Conservation (phyloP, 169 alveolate genomes). For the Eimeria acervulina region DNA sequence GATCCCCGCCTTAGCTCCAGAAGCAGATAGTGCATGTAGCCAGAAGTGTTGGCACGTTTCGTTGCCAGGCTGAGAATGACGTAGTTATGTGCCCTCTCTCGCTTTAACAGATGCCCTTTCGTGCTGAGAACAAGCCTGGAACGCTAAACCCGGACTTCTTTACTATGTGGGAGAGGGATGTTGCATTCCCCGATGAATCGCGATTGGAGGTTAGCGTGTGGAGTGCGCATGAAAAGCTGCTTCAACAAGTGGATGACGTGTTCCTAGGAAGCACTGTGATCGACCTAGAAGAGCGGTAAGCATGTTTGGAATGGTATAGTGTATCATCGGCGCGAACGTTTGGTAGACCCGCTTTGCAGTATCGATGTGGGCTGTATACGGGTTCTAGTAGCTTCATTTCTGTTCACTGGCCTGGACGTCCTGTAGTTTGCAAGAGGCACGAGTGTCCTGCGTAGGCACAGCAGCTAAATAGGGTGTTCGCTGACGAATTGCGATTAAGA, state of each 20-base stretch:
- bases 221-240: conserved; percentile 86
- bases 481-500: neutral
- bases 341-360: neutral
- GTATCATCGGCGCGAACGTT: neutral
- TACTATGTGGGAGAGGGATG: conserved; percentile 89
- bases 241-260: conserved; percentile 89
- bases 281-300: conserved; percentile 91
- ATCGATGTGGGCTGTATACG: neutral
- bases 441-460: neutral
- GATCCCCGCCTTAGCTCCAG: neutral
- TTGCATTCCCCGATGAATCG: conserved; percentile 90
- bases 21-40: neutral
- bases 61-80: neutral
- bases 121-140: conserved; percentile 85
- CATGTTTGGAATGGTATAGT: neutral
- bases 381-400: neutral
- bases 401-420: neutral
- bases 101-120: conserved; percentile 60
- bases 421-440: neutral
- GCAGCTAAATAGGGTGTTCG: neutral
- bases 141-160: conserved; percentile 89
- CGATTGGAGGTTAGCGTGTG: conserved; percentile 88
- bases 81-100: neutral
- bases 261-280: conserved; percentile 93
- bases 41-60: neutral